These are phyloP conservation scores for Simplicillium sp. DNA, from an alignment of 2,329 filamentous ascomycete species.

Conservation along the genomic window DNA sequence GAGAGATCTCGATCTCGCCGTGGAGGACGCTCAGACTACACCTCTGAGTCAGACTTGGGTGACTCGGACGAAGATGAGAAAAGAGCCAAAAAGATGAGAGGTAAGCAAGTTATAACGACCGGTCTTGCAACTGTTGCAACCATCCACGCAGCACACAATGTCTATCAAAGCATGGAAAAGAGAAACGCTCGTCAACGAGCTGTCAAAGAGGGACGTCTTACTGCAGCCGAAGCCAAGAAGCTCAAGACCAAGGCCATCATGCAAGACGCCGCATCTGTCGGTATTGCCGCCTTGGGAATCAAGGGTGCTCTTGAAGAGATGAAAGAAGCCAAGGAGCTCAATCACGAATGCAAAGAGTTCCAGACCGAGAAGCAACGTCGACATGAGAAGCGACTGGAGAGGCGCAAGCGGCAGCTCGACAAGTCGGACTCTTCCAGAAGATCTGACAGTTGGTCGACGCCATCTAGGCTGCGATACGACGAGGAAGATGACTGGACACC, in stretches of 20 bases:
- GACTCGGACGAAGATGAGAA: constrained; percentile 49
- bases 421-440: constrained; percentile 25
- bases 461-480: constrained; percentile 26
- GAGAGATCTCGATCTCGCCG: constrained; percentile 3
- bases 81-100: constrained; percentile 46
- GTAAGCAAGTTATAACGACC: constrained; percentile 51
- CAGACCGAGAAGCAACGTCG: constrained; percentile 37
- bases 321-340: constrained; percentile 43
- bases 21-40: constrained; percentile 29
- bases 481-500: constrained; percentile 25
- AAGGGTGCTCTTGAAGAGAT: constrained; percentile 46
- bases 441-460: constrained; percentile 33
- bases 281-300: constrained; percentile 48
- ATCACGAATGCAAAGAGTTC: constrained; percentile 39
- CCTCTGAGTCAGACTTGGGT: constrained; percentile 44
- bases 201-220: constrained; percentile 43
- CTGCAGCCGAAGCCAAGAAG: constrained; percentile 41
- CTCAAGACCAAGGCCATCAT: constrained; percentile 47
- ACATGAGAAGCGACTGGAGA: constrained; percentile 36
- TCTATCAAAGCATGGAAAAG: constrained; percentile 51
- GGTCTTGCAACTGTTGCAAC: constrained; percentile 49
- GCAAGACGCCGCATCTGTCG: constrained; percentile 49
- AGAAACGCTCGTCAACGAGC: constrained; percentile 42
- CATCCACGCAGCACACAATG: constrained; percentile 49
- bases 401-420: constrained; percentile 14